These are phyloP conservation scores for Colletotrichum acutatum DNA, from an alignment of 2,329 filamentous ascomycete genomes.

Conservation along the genomic window DNA sequence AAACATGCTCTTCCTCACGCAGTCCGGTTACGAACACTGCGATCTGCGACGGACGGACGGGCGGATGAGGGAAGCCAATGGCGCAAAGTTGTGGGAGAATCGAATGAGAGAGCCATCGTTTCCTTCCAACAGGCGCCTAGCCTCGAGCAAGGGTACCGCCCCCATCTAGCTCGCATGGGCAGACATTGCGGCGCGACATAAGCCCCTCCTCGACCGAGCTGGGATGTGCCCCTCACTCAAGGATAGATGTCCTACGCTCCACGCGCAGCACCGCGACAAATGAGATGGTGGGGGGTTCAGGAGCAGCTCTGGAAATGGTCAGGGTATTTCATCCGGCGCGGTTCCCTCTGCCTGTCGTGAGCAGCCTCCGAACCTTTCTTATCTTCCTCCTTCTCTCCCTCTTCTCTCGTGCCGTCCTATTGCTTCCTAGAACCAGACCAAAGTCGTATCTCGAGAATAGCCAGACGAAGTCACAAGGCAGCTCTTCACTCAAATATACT, in stretches of 20 bases:
- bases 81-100: background rate
- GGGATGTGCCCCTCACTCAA: slow-evolving; percentile 29
- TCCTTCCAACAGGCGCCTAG: slow-evolving; percentile 20
- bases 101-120: slow-evolving; percentile 4
- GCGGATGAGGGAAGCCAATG: background rate
- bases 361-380: background rate
- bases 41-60: background rate
- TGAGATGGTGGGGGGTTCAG: slow-evolving; percentile 22
- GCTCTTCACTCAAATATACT: slow-evolving; percentile 10
- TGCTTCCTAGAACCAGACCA: background rate
- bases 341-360: slow-evolving; percentile 13
- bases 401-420: slow-evolving; percentile 3
- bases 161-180: slow-evolving; percentile 20
- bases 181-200: slow-evolving; percentile 25
- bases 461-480: background rate
- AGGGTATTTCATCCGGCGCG: slow-evolving; percentile 33
- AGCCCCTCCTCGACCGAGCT: slow-evolving; percentile 30
- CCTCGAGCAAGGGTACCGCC: slow-evolving; percentile 19
- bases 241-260: slow-evolving; percentile 19
- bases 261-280: slow-evolving; percentile 17
- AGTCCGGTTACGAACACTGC: background rate
- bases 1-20: background rate
- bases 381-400: slow-evolving; percentile 23
- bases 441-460: background rate
- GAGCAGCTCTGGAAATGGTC: slow-evolving; percentile 26